A percentile compares a stretch with the other conserved stretches of the same genome.
Conservation (phyloP, 305 asterid species). For the Solanum hybrid region DNA sequence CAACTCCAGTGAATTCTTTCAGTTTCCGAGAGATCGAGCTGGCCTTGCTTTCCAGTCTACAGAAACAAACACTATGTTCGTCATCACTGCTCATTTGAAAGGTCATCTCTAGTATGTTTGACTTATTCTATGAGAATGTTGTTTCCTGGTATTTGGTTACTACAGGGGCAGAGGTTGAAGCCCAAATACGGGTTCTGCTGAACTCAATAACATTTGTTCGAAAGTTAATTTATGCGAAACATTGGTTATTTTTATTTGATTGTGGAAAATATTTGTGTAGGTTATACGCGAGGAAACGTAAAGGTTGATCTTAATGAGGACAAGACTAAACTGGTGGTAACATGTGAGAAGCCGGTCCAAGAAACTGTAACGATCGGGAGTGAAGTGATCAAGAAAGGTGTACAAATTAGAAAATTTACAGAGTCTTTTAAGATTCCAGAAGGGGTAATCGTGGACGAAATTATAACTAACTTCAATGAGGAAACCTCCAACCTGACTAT, state of each 20-base stretch:
- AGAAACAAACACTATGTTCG: constrained; percentile 49
- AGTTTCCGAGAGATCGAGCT: constrained; percentile 26
- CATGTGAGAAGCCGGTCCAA: constrained; percentile 46
- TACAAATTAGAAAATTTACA: constrained; percentile 36
- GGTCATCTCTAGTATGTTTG: constrained; percentile 21
- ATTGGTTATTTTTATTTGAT: neutral
- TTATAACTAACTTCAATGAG: constrained; percentile 40
- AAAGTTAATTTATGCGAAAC: neutral
- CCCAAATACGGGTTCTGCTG: neutral
- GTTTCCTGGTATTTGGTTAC: neutral
- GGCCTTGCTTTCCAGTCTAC: constrained; percentile 45
- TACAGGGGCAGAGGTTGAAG: neutral
- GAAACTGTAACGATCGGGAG: constrained; percentile 46
- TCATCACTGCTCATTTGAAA: constrained; percentile 58
- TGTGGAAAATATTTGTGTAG: constrained; percentile 18
- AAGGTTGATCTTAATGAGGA: constrained; percentile 58
- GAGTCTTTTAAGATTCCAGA: constrained; percentile 58
- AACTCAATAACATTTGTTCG: neutral
- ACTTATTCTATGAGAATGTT: neutral
- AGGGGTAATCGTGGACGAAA: constrained; percentile 55
- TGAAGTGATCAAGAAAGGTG: constrained; percentile 38
- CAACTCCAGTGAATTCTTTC: constrained; percentile 31
- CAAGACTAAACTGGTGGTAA: constrained; percentile 36
- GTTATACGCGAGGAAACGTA: constrained; percentile 37
- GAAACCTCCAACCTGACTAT: constrained; percentile 42